Percentiles rank a stretch among this genome's conserved stretches.
These are phyloP conservation scores for Pestalotiopsis sp. DNA, from an alignment of 2,329 filamentous ascomycete genomes.

Conservation along the genomic window DNA sequence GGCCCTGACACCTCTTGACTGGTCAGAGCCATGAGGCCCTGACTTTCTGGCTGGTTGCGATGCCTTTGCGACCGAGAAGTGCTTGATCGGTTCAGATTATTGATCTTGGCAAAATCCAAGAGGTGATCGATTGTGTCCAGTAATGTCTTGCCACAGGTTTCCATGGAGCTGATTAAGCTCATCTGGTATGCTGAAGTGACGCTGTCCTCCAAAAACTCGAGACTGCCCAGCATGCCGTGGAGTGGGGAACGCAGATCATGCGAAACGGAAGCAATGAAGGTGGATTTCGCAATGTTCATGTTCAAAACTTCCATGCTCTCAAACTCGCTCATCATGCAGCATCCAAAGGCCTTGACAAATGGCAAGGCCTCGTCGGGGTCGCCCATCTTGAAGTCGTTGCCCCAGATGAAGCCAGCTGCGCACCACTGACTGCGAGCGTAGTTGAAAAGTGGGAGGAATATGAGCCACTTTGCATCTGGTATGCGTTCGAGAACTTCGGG, in stretches of 20 bases:
- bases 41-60: conserved; percentile 12
- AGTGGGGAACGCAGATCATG: conserved; percentile 64
- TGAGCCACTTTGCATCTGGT: conserved; percentile 32
- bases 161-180: conserved; percentile 50
- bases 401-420: conserved; percentile 8
- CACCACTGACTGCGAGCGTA: conserved; percentile 31
- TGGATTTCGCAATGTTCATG: conserved; percentile 51
- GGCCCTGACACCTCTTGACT: conserved; percentile 23
- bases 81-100: conserved; percentile 23
- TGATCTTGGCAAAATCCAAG: conserved; percentile 57
- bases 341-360: conserved; percentile 51
- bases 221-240: conserved; percentile 58
- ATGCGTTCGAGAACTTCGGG: conserved; percentile 35
- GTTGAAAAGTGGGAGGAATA: conserved; percentile 38
- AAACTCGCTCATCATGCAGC: conserved; percentile 59
- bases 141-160: conserved; percentile 52
- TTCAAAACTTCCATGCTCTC: conserved; percentile 39
- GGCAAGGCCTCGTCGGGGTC: conserved; percentile 37
- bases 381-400: background rate
- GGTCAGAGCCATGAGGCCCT: background rate
- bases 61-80: background rate
- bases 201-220: conserved; percentile 56
- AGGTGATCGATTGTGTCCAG: conserved; percentile 57
- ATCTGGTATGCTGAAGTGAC: conserved; percentile 45
- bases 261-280: conserved; percentile 60